These are phyloP conservation scores for Euryodendron excelsum DNA, from an alignment of 148 eudicot species.

Conservation along the genomic window DNA sequence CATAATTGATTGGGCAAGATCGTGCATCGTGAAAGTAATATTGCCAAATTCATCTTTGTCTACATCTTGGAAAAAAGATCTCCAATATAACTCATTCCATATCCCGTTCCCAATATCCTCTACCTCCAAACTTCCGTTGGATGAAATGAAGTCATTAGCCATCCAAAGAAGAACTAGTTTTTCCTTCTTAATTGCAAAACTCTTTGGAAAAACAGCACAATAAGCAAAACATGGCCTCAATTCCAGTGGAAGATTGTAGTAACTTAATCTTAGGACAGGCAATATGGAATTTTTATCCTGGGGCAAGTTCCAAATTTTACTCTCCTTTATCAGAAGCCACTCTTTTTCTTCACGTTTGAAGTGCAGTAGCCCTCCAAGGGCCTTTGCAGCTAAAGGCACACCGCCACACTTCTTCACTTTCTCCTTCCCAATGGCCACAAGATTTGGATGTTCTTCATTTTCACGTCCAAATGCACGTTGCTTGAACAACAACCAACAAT, in stretches of 20 bases:
- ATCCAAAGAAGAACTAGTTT: not conserved
- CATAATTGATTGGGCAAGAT: not conserved
- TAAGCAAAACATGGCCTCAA: not conserved
- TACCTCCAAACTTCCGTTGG: not conserved
- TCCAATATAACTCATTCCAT: not conserved
- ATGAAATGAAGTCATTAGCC: not conserved
- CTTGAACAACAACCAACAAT: not conserved
- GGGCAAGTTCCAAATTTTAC: not conserved
- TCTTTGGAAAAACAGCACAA: not conserved
- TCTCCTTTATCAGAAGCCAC: not conserved
- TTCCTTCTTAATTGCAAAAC: not conserved
- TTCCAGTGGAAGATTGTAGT: too few relatives aligned
- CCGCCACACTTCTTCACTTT: not conserved
- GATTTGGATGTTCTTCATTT: not conserved
- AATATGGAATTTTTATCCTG: not conserved
- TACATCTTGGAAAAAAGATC: not conserved
- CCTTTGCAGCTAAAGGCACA: slow-evolving; percentile 4
- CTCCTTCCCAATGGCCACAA: not conserved
- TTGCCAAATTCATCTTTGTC: not conserved
- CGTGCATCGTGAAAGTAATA: too few relatives aligned
- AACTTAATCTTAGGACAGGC: not conserved
- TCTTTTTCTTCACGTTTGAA: not conserved
- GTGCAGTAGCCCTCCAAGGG: not conserved
- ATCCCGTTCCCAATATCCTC: not conserved
- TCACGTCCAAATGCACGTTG: not conserved